Base-by-base conservation (phyloP, 2,329 filamentous ascomycete genomes). In the Drechslera avenae region DNA sequence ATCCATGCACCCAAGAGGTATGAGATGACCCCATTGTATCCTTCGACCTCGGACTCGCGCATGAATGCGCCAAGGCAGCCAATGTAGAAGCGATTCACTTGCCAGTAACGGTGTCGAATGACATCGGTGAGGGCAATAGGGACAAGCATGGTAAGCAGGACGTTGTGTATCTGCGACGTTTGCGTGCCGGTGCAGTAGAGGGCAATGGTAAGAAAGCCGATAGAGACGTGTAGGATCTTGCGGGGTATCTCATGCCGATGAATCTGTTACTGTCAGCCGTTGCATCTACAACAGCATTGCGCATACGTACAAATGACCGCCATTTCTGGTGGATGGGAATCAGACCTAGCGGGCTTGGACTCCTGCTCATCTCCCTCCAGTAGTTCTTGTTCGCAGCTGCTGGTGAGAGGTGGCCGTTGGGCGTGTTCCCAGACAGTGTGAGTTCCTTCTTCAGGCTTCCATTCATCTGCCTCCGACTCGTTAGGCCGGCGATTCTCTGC, bases 161-260 rank as follows among this genome's bases (percentile, higher is more conserved):
- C 91, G 0, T 94, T 93, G 35, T 92, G 88, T 42, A 99, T 93
- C 14, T 87, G 77, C 16, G 78, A 79, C 1, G 90, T 85, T 72
- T 96, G 91, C 4, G 87, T 83, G 49, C 91, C 93, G 19, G 83
- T 85, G 41, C 85, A 81, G 74, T 97, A 99, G 31, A 97, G 83
- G 78, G 87, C 89, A 37, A 96, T 83, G 16, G 93, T 91, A 54
- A 97, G 81, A 77, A 97, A 97, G 46, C 94, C 94, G 69, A 99
- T 99, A 39, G 92, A 97, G 50, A 97, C 90, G 73, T 99, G 94
- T 31, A 99, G 81, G 33, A 86, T 79, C 75, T 99, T 99, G 64
- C 94, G 88, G 8, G 94, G 94, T 45, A 99, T 92, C 76, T 99
- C 94, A 75, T 99, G 93, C 66, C 91, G 91, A 81, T 99, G 94